Base-by-base conservation (phyloP, 768 basidiomycete species). In the Multifurca ochricompacta region DNA sequence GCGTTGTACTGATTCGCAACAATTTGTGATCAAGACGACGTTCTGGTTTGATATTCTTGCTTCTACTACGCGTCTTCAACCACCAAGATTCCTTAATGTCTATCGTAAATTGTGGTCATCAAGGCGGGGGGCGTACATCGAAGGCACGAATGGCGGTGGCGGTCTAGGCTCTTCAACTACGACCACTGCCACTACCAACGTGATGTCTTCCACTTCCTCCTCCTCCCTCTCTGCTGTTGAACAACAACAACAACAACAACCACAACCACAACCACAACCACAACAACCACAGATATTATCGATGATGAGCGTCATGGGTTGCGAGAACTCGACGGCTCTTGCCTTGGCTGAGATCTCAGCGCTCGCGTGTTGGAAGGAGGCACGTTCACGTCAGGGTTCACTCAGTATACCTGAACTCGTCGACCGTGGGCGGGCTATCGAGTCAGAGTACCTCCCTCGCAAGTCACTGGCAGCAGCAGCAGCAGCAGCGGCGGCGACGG, bases 21-120 rank as follows among this genome's bases (percentile, higher is more conserved):
- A 70, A 34, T 90, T 90, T 68, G 82, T 91, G 65, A 76, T 90
- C 69, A 88, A 88, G 68, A 85, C 88, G 25, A 81, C 85, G 14
- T 81, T 91, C 51, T 91, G 89, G 89, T 89, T 91, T 66, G 89
- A 91, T 65, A 86, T 91, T 32, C 75, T 91, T 48, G 87, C 86
- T 6, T 80, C 83, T 1, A 77, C 84, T 47, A 87, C 87, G n/a
- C 81, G 77, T n/a, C 71, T 75, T 58, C 62, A 74, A 59, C 60
- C 69, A 3, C 87, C 89, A 9, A 71, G 72, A 44, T 82, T 89
- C 66, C 68, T 84, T 35, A 30, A 62, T 3, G 71, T 75, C 37
- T 83, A 87, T 63, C 74, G 76, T 21, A 66, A 67, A 23, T 70
- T 91, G 39, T 91, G 82, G 67, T 67, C 65, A 18, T 77, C 79